These are phyloP conservation scores for Cladosporium cucumerinum DNA, from an alignment of 2,329 filamentous ascomycete genomes.

Conservation along the genomic window DNA sequence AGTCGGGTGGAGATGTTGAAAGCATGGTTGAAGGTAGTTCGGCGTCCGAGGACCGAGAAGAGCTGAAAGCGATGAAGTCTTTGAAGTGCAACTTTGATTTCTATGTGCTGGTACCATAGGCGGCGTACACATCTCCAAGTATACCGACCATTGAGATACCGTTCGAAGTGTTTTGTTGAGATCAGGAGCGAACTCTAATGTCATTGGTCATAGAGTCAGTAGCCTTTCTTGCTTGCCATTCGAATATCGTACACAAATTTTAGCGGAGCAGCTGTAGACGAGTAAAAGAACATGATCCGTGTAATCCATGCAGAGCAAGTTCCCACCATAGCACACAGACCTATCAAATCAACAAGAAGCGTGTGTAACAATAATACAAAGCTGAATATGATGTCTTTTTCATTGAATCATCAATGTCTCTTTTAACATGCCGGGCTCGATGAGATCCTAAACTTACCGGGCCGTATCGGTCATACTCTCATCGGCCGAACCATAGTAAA, in stretches of 20 bases:
- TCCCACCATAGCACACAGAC: background rate
- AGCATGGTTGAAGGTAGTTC: conserved; percentile 22
- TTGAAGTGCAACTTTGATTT: background rate
- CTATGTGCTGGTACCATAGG: background rate
- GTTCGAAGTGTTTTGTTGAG: background rate
- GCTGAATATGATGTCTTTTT: conserved; percentile 17
- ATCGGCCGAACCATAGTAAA: conserved; percentile 15
- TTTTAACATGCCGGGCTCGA: conserved; percentile 11
- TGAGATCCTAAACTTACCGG: conserved; percentile 11
- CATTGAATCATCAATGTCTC: conserved; percentile 18
- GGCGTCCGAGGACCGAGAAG: conserved; percentile 16
- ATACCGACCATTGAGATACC: background rate
- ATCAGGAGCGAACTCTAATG: background rate
- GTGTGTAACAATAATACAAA: conserved; percentile 14
- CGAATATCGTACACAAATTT: background rate
- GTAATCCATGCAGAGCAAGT: background rate
- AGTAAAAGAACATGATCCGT: background rate
- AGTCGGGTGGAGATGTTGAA: conserved; percentile 22
- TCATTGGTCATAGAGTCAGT: background rate
- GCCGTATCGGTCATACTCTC: conserved; percentile 6
- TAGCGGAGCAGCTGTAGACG: background rate
- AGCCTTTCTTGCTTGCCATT: background rate
- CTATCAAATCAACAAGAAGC: background rate
- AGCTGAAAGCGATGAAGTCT: background rate
- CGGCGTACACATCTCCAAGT: background rate